Base-by-base conservation (phyloP, 495 filamentous ascomycete species). In the Tuber microsphaerosporum region DNA sequence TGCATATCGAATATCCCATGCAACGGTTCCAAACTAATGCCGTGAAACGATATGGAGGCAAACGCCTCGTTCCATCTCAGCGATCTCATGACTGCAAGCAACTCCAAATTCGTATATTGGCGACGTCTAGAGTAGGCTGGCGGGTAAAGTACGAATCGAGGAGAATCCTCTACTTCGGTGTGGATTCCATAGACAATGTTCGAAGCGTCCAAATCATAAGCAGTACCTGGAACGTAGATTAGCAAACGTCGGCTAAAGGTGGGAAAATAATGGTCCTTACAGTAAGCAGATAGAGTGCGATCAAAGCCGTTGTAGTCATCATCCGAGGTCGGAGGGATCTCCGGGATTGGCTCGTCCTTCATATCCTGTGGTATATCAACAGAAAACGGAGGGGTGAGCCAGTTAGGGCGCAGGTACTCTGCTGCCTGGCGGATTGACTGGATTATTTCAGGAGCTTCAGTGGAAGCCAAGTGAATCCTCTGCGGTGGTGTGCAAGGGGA, bases 1-100 rank as follows among this genome's bases (percentile, higher is more conserved):
- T 89, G 85, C 7, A 81, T 45, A 82, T 94, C 92, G 70, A 85
- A 83, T 31, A 91, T 78, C 12, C 87, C 87, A 77, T 92, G 90
- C 41, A 94, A 82, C 46, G 84, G 79, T 76, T 93, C 90, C 16
- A 99, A 86, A 75, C 87, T 89, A 70, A 97, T 88, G 42, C 91
- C 89, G 20, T 87, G 85, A 83, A 97, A 97, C 1, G 93, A 97
- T 51, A 99, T 88, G 2, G 92, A 91, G 72, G 87, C 87, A 83
- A 97, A 97, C 20, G 89, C 92, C 82, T 97, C 93, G 80, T 97
- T 97, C 84, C 97, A 99, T 48, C 95, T 89, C 71, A 99, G 85
- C 9, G 95, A 89, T 31, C 94, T 89, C 86, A 97, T 88, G 39
- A 97, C 88, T 2, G 95, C 93, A 56, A 99, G 85, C 39, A 97